Percentiles rank a stretch among this genome's conserved stretches.
These are phyloP conservation scores for Chaetomium olivaceum DNA, from an alignment of 2,329 filamentous ascomycete genomes.

Conservation along the genomic window DNA sequence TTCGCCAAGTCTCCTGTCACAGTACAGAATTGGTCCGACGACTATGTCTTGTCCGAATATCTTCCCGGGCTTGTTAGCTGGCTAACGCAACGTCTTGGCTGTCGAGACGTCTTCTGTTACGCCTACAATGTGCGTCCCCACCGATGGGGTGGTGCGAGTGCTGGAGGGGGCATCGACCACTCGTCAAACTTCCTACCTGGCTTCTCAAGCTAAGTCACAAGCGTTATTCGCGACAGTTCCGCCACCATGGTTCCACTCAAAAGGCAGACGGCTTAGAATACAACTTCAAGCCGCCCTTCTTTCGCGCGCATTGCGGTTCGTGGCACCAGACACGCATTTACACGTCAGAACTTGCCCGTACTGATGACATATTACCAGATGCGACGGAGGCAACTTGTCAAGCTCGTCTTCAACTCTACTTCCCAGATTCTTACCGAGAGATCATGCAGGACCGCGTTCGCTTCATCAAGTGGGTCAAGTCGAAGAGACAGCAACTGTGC, in stretches of 20 bases:
- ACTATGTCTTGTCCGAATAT: constrained; percentile 2
- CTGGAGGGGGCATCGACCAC: not conserved
- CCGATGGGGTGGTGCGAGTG: not conserved
- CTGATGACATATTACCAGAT: constrained; percentile 4
- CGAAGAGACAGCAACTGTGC: not conserved
- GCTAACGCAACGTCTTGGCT: constrained; percentile 13
- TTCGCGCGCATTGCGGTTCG: constrained; percentile 24
- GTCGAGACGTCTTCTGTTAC: constrained; percentile 12
- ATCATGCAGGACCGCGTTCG: constrained; percentile 16
- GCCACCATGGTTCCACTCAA: constrained; percentile 9
- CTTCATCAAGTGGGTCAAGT: constrained; percentile 13
- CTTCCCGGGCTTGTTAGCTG: constrained; percentile 12
- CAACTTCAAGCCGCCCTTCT: constrained; percentile 17
- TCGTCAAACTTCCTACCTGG: not conserved
- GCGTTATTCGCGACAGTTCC: constrained; percentile 12
- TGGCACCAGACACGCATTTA: not conserved
- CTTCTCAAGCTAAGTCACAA: not conserved
- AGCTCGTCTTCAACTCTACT: constrained; percentile 16
- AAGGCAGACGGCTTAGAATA: constrained; percentile 1
- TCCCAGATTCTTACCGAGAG: constrained; percentile 11
- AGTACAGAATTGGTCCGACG: constrained; percentile 12
- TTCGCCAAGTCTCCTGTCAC: constrained; percentile 11
- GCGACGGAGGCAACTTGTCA: constrained; percentile 11
- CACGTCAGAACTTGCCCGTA: not conserved
- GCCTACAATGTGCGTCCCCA: constrained; percentile 19